Evolutionary conservation across 2,329 filamentous ascomycete genomes (phyloP).

Genomic region (Niveomyces coronatus): DNA sequence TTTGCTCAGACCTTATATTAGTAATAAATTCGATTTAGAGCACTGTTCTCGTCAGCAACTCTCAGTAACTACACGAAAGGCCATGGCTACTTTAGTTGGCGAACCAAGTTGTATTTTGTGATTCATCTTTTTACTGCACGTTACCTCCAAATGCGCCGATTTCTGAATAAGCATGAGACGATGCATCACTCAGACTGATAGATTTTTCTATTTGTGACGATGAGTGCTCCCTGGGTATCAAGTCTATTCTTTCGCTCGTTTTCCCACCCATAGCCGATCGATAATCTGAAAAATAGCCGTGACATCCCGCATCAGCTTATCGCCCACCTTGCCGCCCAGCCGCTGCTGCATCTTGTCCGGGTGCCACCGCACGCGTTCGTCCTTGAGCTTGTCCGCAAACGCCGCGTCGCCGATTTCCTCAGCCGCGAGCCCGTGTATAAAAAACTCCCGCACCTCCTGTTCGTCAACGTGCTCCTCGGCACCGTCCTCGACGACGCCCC

Average conservation of each 20-base stretch:
- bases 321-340: constrained; percentile 63
- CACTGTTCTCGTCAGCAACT: too few relatives aligned
- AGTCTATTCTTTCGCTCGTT: constrained; percentile 24
- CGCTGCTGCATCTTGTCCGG: constrained; percentile 95
- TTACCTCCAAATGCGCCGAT: too few relatives aligned
- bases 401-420: constrained; percentile 34
- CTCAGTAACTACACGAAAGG: too few relatives aligned
- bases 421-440: constrained; percentile 39
- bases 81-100: too few relatives aligned
- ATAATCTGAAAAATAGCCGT: constrained; percentile 89
- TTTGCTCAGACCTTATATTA: too few relatives aligned
- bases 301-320: constrained; percentile 62
- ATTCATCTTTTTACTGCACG: too few relatives aligned
- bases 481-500: constrained; percentile 42
- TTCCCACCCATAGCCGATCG: constrained; percentile 68
- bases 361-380: constrained; percentile 89
- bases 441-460: constrained; percentile 58
- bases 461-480: constrained; percentile 42
- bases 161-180: too few relatives aligned
- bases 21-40: too few relatives aligned
- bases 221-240: not conserved
- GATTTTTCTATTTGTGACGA: too few relatives aligned
- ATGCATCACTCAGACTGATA: too few relatives aligned
- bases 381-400: constrained; percentile 51
- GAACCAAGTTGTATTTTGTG: too few relatives aligned